A percentile compares a stretch with the other conserved stretches of the same genome.
Evolutionary conservation across 1,139 yeast genomes (phyloP).

Genomic region (Yamadazyma sp.): DNA sequence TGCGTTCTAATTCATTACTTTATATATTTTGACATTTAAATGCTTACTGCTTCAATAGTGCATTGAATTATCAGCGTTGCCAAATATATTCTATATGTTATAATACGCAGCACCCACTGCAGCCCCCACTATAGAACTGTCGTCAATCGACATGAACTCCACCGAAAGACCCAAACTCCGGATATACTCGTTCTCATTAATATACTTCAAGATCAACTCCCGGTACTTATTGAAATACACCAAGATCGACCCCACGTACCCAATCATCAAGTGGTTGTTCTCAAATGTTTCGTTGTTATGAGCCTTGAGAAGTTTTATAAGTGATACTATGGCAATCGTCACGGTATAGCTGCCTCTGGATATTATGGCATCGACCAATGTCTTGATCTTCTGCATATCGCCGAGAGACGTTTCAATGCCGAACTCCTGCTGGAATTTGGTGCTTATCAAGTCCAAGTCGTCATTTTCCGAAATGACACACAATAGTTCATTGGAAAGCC

Average conservation of each 20-base stretch:
- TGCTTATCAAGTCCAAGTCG: slow-evolving; percentile 22
- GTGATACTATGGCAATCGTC: slow-evolving; percentile 36
- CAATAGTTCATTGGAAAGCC: slow-evolving; percentile 40
- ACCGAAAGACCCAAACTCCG: slow-evolving; percentile 28
- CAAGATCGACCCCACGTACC: slow-evolving; percentile 48
- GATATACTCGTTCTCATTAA: slow-evolving; percentile 32
- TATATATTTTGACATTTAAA: too few species aligned
- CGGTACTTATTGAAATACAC: slow-evolving; percentile 38
- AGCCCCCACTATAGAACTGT: slow-evolving; percentile 49
- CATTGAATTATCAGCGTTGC: neutral
- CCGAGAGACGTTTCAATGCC: slow-evolving; percentile 20
- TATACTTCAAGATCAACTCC: slow-evolving; percentile 25
- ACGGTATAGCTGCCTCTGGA: slow-evolving; percentile 43
- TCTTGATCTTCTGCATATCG: slow-evolving; percentile 31
- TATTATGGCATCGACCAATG: slow-evolving; percentile 29
- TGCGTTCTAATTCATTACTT: too few species aligned
- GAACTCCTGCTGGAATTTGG: slow-evolving; percentile 22
- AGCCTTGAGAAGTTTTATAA: slow-evolving; percentile 32
- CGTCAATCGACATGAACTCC: slow-evolving; percentile 38
- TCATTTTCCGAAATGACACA: slow-evolving; percentile 35
- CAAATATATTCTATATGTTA: neutral
- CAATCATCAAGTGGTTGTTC: slow-evolving; percentile 28
- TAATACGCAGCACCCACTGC: slow-evolving; percentile 50
- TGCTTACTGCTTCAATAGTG: too few species aligned
- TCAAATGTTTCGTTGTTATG: slow-evolving; percentile 27